Conservation (phyloP, 1,284 basidiomycete species). For the Serendipita sp. region DNA sequence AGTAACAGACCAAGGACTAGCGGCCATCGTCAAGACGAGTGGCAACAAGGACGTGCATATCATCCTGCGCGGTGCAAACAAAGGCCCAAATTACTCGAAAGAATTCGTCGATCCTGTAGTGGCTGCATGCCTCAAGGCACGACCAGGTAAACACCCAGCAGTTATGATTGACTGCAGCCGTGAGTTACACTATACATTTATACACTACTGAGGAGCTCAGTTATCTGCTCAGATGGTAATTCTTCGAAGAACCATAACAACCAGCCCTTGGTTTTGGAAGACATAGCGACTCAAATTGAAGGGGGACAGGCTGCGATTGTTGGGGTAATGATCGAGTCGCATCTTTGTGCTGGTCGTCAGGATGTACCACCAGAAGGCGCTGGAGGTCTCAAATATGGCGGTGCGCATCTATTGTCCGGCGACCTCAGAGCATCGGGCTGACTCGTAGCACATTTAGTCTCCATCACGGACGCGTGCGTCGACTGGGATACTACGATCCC, state of each 20-base stretch:
- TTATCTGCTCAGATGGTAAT: neutral
- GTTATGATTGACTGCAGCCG: conserved; percentile 74
- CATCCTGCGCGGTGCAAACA: conserved; percentile 76
- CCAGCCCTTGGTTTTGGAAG: conserved; percentile 23
- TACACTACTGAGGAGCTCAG: neutral
- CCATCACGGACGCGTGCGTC: conserved; percentile 48
- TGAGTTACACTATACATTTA: conserved; percentile 25
- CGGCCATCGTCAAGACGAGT: conserved; percentile 83
- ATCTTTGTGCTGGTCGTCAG: conserved; percentile 76
- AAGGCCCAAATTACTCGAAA: conserved; percentile 73
- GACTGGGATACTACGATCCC: conserved; percentile 79
- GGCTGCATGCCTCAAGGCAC: conserved; percentile 62
- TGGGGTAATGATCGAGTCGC: conserved; percentile 96
- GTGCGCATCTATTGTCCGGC: conserved; percentile 37
- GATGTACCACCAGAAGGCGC: conserved; percentile 71
- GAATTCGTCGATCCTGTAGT: conserved; percentile 68
- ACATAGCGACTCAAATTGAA: conserved; percentile 60
- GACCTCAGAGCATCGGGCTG: conserved; percentile 37
- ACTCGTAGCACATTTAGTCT: neutral
- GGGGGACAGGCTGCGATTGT: conserved; percentile 21
- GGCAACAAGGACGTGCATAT: conserved; percentile 84
- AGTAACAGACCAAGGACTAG: conserved; percentile 84
- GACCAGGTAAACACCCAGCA: conserved; percentile 48
- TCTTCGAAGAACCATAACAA: conserved; percentile 7
- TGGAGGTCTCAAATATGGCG: conserved; percentile 70